Evolutionary conservation across 2,329 filamentous ascomycete species (phyloP), one percentile per base, ranked within the genome.

Genomic region (Fusarium phyllophilum): DNA sequence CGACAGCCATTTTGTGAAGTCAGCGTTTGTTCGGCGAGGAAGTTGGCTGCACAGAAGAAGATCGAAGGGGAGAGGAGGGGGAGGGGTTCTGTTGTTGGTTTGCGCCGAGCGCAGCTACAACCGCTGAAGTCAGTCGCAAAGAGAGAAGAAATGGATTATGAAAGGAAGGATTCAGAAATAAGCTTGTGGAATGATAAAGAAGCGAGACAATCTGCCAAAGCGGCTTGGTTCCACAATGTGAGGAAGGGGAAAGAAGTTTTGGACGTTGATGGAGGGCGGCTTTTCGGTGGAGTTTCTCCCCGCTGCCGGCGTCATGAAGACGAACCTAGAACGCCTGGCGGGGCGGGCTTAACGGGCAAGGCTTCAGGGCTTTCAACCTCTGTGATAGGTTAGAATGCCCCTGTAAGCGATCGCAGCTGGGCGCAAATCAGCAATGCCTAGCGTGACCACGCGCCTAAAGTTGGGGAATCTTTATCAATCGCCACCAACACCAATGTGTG

Each of bases 1-100:
- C 93, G 76, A 91, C 89, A 59, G 96, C 96, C 82, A 93, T 82
- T 93, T 77, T 68, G 84, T 78, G 85, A 87, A 87, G 74, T 72
- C 68, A 70, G 70, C 52, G 57, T 54, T 61, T 62, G 52, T 55
- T 44, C 55, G 58, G 36, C 39, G 42, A 45, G 33, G 33, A 34
- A 66, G 45, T 51, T 18, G 61, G 14, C 36, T 62, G 41, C 64
- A 62, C 45, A 51, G 64, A 54, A 66, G 62, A 57, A 59, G 46
- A 44, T 42, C 51, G 55, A 67, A 57, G 44, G 42, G 54, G 54
- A 11, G 57, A 65, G 57, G 68, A 60, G 69, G 75, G 61, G 69
- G 68, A 68, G 66, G 68, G 65, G 65, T 61, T 59, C 56, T 54
- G 62, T 64, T 62, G 51, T 63, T 59, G 39, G 59, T 66, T 77